phyloP scores from a whole-genome alignment of 2,329 filamentous ascomycete genomes.

The Cladophialophora psammophila region DNA sequence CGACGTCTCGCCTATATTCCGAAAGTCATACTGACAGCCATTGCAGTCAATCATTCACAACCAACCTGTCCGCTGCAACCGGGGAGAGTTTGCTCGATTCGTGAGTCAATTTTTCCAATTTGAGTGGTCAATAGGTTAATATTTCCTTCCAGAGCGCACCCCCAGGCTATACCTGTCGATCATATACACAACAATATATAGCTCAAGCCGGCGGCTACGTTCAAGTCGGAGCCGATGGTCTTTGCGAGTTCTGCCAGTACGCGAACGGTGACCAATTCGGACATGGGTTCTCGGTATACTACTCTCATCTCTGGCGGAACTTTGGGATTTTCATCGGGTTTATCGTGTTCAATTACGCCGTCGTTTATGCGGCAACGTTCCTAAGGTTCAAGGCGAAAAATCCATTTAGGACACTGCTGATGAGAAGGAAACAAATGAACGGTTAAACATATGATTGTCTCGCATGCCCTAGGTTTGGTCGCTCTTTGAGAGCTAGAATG shows the following conservation, averaged over 20 bases:
- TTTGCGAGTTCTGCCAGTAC: conserved; percentile 59
- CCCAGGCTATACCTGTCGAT: conserved; percentile 64
- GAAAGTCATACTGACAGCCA: not conserved
- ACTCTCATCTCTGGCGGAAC: conserved; percentile 76
- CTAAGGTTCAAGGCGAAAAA: conserved; percentile 38
- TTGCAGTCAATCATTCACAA: conserved; percentile 66
- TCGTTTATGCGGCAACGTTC: conserved; percentile 36
- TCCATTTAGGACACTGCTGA: conserved; percentile 29
- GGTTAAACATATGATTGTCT: not conserved
- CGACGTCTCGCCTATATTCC: not conserved
- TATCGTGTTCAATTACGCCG: conserved; percentile 69
- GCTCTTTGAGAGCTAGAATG: not conserved
- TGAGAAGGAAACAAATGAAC: conserved; percentile 24
- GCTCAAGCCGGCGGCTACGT: conserved; percentile 54
- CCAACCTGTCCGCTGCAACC: conserved; percentile 68
- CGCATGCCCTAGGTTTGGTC: not conserved
- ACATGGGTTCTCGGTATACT: conserved; percentile 58
- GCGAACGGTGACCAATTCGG: conserved; percentile 52
- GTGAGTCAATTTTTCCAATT: conserved; percentile 26
- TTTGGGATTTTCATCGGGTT: conserved; percentile 79
- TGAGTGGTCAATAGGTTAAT: conserved; percentile 43
- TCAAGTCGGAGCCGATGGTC: conserved; percentile 52
- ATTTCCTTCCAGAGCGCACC: conserved; percentile 67
- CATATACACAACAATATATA: conserved; percentile 65
- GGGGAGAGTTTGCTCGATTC: conserved; percentile 66